phyloP scores from a whole-genome alignment of 148 eudicot species.

The Fagopyrum tataricum region DNA sequence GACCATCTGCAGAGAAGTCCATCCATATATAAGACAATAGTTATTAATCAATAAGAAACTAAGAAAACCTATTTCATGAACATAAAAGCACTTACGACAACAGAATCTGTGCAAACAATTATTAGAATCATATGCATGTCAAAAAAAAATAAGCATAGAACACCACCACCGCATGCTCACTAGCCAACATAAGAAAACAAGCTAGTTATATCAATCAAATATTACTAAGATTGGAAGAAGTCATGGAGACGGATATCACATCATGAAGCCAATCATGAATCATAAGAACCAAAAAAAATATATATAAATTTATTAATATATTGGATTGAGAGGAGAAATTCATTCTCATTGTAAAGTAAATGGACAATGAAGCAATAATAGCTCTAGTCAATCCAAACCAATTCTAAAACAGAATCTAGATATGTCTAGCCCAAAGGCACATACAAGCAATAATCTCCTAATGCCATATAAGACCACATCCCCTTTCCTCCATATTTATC shows the following conservation, averaged over 20 bases:
- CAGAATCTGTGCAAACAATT: not conserved
- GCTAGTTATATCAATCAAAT: not conserved
- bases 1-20: slow-evolving; percentile 10
- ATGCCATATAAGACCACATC: not conserved
- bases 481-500: not conserved
- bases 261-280: not conserved
- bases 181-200: not conserved
- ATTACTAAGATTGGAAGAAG: not conserved
- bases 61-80: not conserved
- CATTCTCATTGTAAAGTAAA: not conserved
- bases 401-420: not conserved
- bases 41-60: not conserved
- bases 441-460: not conserved
- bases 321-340: not conserved
- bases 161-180: not conserved
- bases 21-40: not conserved
- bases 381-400: not conserved
- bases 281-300: not conserved
- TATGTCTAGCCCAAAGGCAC: not conserved
- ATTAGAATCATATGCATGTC: not conserved
- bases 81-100: not conserved
- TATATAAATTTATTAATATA: not conserved
- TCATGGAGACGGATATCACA: not conserved
- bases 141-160: not conserved
- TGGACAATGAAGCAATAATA: not conserved